Evolutionary conservation across 768 basidiomycete species (phyloP).

Genomic region (Galerina marginata): DNA sequence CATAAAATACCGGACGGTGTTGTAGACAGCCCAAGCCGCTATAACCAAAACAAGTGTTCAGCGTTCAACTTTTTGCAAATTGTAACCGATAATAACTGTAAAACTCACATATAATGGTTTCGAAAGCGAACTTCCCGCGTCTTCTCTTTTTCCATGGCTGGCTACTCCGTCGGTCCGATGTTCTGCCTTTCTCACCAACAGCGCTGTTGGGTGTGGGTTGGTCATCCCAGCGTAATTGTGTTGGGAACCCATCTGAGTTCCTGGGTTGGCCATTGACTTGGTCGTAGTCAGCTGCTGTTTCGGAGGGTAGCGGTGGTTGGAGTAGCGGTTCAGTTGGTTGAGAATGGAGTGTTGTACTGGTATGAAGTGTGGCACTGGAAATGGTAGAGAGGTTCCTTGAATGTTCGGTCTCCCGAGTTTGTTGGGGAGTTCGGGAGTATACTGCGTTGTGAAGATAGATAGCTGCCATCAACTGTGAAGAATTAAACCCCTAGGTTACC

Average conservation of each 20-base stretch:
- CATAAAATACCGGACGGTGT: slow-evolving; percentile 67
- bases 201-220: slow-evolving; percentile 31
- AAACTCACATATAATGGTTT: slow-evolving; percentile 44
- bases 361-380: slow-evolving; percentile 43
- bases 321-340: slow-evolving; percentile 52
- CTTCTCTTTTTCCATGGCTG: slow-evolving; percentile 36
- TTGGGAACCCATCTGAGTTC: slow-evolving; percentile 28
- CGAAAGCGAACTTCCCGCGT: slow-evolving; percentile 33
- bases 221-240: slow-evolving; percentile 31
- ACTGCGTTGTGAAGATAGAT: slow-evolving; percentile 62
- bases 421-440: slow-evolving; percentile 42
- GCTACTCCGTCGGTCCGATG: slow-evolving; percentile 27
- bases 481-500: slow-evolving; percentile 10
- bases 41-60: background rate
- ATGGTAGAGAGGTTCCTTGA: slow-evolving; percentile 45
- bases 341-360: slow-evolving; percentile 43
- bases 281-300: slow-evolving; percentile 35
- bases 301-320: slow-evolving; percentile 31
- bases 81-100: background rate
- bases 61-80: slow-evolving; percentile 1
- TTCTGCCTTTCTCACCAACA: slow-evolving; percentile 33
- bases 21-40: slow-evolving; percentile 66
- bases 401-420: slow-evolving; percentile 40
- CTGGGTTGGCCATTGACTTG: slow-evolving; percentile 37
- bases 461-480: slow-evolving; percentile 53